Percentiles rank a stretch among this genome's conserved stretches.
These are phyloP conservation scores for Mycena olivaceomarginata DNA, from an alignment of 768 basidiomycete genomes.

Conservation along the genomic window DNA sequence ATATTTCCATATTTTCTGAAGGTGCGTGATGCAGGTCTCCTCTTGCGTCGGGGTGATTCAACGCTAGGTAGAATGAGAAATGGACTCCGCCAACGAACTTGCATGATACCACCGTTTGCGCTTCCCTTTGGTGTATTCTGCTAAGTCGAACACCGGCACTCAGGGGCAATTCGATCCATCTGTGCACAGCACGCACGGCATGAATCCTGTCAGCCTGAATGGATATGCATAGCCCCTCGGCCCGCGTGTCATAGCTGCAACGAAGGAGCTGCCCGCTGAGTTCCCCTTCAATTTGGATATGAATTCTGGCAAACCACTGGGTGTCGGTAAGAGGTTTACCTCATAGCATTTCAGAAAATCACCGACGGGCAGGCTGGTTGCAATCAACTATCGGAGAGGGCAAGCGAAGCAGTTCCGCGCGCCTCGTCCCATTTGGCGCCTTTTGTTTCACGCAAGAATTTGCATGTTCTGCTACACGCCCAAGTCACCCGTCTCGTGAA, in stretches of 20 bases:
- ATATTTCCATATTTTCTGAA: conserved; percentile 17
- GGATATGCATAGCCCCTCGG: neutral
- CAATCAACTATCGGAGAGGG: neutral
- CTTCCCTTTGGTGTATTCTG: neutral
- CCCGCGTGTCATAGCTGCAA: no score
- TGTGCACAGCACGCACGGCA: neutral
- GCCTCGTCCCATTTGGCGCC: neutral
- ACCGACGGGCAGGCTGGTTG: neutral
- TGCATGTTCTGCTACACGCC: conserved; percentile 8
- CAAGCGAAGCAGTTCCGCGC: neutral
- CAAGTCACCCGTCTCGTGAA: conserved; percentile 9
- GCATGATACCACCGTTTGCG: neutral
- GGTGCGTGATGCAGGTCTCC: neutral
- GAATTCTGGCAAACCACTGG: neutral
- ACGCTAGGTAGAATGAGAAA: neutral
- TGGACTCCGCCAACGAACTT: neutral
- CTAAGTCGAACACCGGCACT: neutral
- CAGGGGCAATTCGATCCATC: neutral
- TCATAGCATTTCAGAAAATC: neutral
- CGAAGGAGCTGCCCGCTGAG: neutral
- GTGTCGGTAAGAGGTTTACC: neutral
- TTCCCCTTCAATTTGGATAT: neutral
- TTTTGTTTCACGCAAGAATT: neutral
- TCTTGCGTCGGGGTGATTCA: neutral
- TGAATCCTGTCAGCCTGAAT: neutral